A percentile compares a stretch with the other conserved stretches of the same genome.
These are phyloP conservation scores for Catharanthus roseus DNA, from an alignment of 257 asterid genomes.

Conservation along the genomic window DNA sequence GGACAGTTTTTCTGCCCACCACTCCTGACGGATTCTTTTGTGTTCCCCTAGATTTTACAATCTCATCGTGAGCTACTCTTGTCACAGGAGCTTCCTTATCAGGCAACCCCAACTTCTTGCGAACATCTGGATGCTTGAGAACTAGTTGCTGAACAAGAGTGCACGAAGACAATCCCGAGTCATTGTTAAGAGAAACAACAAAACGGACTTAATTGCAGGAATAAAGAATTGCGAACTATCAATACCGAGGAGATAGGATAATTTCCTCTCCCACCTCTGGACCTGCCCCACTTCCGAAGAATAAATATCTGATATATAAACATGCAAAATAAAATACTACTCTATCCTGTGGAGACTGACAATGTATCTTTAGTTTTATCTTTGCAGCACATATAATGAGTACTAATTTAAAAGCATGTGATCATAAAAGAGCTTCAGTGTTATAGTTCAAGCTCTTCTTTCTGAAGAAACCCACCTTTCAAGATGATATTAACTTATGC, in stretches of 20 bases:
- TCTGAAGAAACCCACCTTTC: neutral
- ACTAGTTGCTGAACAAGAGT: constrained; percentile 49
- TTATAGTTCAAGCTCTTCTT: neutral
- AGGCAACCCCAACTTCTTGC: constrained; percentile 69
- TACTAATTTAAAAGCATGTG: neutral
- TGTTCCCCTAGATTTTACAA: constrained; percentile 23
- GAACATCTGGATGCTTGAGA: constrained; percentile 56
- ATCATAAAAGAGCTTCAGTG: neutral
- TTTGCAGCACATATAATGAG: neutral
- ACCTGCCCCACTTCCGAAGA: neutral
- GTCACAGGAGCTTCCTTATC: constrained; percentile 30
- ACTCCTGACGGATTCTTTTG: constrained; percentile 33
- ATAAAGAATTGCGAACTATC: neutral
- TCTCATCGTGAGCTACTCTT: constrained; percentile 30
- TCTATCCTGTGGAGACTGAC: neutral
- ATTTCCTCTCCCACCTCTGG: neutral
- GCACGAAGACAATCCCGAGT: neutral
- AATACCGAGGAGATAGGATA: neutral
- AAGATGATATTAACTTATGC: neutral
- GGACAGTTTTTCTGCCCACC: constrained; percentile 43
- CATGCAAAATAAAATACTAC: neutral
- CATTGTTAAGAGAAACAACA: neutral
- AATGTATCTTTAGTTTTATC: neutral
- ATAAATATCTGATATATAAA: neutral
- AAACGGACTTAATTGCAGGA: neutral